A percentile compares a stretch with the other conserved stretches of the same genome.
Evolutionary conservation across 2,329 filamentous ascomycete genomes (phyloP).

Genomic region (Botrytis porri): DNA sequence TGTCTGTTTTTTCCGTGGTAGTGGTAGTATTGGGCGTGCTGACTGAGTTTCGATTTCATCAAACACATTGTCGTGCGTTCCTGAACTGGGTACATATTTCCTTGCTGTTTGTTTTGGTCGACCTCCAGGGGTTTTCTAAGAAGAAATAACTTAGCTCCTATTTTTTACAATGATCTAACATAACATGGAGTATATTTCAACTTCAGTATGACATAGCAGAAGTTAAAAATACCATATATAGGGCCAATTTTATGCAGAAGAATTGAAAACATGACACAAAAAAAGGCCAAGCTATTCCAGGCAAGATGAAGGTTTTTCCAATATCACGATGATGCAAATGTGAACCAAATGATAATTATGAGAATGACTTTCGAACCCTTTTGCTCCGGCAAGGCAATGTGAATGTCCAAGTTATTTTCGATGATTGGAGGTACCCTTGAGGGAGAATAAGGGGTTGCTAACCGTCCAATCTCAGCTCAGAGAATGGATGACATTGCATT

Average conservation of each 20-base stretch:
- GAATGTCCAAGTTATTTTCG: neutral
- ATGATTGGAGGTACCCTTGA: neutral
- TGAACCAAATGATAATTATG: neutral
- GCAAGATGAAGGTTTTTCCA: neutral
- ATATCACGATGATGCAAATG: neutral
- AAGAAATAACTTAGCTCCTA: neutral
- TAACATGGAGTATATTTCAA: neutral
- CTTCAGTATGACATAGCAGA: neutral
- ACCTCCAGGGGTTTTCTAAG: neutral
- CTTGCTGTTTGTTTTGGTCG: constrained; percentile 22
- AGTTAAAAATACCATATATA: neutral
- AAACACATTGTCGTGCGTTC: constrained; percentile 10
- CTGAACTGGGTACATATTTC: constrained; percentile 8
- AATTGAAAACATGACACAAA: neutral
- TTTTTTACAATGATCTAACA: neutral
- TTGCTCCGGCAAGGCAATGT: neutral
- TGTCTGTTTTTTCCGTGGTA: constrained; percentile 17
- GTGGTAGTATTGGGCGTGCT: constrained; percentile 3
- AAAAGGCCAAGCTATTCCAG: neutral
- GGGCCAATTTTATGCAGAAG: neutral
- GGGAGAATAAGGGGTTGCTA: neutral
- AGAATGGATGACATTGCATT: neutral
- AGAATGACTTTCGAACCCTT: neutral
- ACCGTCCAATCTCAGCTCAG: neutral
- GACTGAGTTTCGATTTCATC: neutral